Evolutionary conservation across 768 basidiomycete species (phyloP), one percentile per base, ranked within the genome.

Genomic region (Termitomyces sp.): DNA sequence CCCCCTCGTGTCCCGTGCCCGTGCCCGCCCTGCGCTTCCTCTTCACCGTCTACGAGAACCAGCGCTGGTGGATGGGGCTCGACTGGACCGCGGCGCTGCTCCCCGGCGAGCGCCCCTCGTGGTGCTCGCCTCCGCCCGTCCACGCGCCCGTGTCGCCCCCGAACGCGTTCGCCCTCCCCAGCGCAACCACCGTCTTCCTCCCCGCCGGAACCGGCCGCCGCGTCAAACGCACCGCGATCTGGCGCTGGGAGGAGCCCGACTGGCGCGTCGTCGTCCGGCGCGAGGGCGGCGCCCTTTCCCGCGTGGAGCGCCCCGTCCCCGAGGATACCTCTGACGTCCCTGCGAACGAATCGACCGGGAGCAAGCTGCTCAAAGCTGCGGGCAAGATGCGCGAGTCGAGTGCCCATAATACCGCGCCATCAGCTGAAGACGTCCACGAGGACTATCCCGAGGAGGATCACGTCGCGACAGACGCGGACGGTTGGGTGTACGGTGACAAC

Each of bases 1-100:
- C 68, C 9, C 45, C 70, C 7, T 63, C 69, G 28, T 63, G 73
- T 0, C 62, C 72, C 26, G 59, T 64, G 10, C 71, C 76, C n/a
- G 73, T 73, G 24, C 72, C 75, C 47, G 73, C 80, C 18, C 71
- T 88, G 33, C 85, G 88, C 22, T 94, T 95, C 75, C 79, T 90
- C 48, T 95, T 95, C 67, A 92, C 88, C n/a, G 73, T 95, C 12
- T 87, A 92, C 67, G 94, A 97, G 71, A 96, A 96, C 71, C 94
- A 97, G 72, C 81, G 94, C 6, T 96, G 94, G 94, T 98, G 94
- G 94, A 85, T 98, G 83, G 94, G 90, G 13, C 81, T 98, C 45
- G 94, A 97, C 72, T 98, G 92, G 92, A 96, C 94, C 2, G 89
- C 91, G 3, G 93, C 94, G 0, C 81, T 98, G 8, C 81, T 97